A percentile compares a stretch with the other conserved stretches of the same genome.
phyloP scores from a whole-genome alignment of 2,329 filamentous ascomycete species.

The Phyllosticta paracitricarpa region DNA sequence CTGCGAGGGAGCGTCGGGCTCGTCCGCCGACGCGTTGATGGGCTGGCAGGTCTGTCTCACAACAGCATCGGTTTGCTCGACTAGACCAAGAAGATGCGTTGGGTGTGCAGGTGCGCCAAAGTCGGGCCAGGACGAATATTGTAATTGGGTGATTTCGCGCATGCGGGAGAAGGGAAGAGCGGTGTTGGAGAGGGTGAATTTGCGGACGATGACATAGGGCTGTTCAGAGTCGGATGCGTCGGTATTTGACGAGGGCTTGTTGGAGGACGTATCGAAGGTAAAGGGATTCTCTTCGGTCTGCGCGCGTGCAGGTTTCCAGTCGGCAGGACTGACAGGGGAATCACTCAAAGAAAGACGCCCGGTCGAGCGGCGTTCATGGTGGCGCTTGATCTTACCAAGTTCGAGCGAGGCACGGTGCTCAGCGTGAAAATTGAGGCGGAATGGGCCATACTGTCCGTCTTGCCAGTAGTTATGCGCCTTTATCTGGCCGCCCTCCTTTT shows the following conservation, averaged over 20 bases:
- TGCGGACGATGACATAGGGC: constrained; percentile 73
- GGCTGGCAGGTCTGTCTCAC: constrained; percentile 31
- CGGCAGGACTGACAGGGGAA: constrained; percentile 18
- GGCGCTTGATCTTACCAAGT: constrained; percentile 41
- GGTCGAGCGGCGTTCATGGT: constrained; percentile 15
- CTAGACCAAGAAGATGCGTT: constrained; percentile 71
- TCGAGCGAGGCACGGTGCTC: constrained; percentile 77
- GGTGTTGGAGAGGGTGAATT: constrained; percentile 72
- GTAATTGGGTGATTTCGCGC: constrained; percentile 86
- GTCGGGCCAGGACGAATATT: constrained; percentile 95
- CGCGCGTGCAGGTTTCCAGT: constrained; percentile 21
- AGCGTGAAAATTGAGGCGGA: constrained; percentile 66
- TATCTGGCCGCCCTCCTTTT: constrained; percentile 82
- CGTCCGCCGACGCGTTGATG: constrained; percentile 40
- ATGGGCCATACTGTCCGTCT: constrained; percentile 62
- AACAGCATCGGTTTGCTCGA: constrained; percentile 80
- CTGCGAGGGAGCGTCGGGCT: constrained; percentile 42
- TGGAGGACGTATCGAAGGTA: background rate
- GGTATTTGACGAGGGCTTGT: background rate
- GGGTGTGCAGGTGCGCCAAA: constrained; percentile 89
- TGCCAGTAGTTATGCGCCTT: constrained; percentile 96
- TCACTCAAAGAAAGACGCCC: constrained; percentile 16
- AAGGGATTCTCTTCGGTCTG: constrained; percentile 1
- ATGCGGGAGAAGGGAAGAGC: constrained; percentile 73
- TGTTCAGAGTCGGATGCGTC: constrained; percentile 37